Evolutionary conservation across 306 rosid genomes (phyloP).

Genomic region (Arachis hypogaea): DNA sequence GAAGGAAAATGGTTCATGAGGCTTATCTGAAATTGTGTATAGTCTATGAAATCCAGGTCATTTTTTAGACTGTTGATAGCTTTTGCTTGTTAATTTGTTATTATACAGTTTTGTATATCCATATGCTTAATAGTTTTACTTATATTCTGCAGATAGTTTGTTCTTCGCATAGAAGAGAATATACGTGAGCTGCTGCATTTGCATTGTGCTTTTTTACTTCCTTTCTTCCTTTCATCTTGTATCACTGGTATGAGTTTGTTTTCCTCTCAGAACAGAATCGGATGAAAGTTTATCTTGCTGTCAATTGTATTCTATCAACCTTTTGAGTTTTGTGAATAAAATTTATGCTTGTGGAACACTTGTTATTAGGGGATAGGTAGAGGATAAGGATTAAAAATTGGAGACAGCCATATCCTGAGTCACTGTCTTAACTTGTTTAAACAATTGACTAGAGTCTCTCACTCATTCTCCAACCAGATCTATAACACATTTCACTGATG

Average conservation of each 20-base stretch:
- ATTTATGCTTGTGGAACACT: not conserved
- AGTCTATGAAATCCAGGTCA: constrained; percentile 53
- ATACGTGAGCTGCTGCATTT: too few relatives aligned
- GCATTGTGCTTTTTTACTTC: too few relatives aligned
- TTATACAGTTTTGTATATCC: constrained; percentile 26
- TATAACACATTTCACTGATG: not conserved
- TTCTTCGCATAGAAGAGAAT: too few relatives aligned
- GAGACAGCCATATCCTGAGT: too few relatives aligned
- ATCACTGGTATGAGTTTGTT: too few relatives aligned
- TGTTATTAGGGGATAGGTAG: too few relatives aligned
- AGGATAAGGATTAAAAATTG: too few relatives aligned
- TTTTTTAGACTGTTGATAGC: constrained; percentile 38
- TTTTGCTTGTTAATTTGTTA: constrained; percentile 20
- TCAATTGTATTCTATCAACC: constrained; percentile 14
- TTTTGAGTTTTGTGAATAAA: not conserved
- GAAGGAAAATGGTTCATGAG: too few relatives aligned
- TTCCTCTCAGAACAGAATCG: not conserved
- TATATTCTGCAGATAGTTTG: constrained; percentile 1
- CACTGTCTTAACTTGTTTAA: too few relatives aligned
- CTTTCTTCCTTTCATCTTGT: too few relatives aligned
- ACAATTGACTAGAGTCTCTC: too few relatives aligned
- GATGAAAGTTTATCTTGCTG: constrained; percentile 12
- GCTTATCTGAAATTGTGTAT: too few relatives aligned
- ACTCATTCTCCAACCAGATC: constrained; percentile 12
- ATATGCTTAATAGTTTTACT: constrained; percentile 30